Conservation (phyloP, 2,329 filamentous ascomycete species). For the Ophiostoma sp. region DNA sequence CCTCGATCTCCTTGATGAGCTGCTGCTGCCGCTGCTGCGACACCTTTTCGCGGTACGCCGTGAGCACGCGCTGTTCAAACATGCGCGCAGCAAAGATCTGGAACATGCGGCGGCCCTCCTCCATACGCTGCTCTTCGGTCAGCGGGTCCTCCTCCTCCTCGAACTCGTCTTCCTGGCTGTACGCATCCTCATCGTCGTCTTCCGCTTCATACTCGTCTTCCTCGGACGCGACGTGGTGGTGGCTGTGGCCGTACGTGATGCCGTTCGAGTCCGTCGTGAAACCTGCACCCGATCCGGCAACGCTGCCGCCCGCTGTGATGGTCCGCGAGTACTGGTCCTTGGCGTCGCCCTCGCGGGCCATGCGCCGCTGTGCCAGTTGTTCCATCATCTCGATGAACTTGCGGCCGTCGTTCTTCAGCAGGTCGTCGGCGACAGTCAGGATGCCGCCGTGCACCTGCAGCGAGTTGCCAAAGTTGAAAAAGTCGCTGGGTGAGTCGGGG, state of each 20-base stretch:
- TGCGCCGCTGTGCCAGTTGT: conserved; percentile 90
- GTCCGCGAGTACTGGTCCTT: conserved; percentile 56
- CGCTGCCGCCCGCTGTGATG: neutral
- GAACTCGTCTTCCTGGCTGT: conserved; percentile 60
- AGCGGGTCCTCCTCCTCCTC: conserved; percentile 92
- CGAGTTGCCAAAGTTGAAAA: conserved; percentile 96
- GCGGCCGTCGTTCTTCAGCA: conserved; percentile 97
- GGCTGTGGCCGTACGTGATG: conserved; percentile 58
- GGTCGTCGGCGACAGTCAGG: conserved; percentile 94
- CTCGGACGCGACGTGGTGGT: conserved; percentile 57
- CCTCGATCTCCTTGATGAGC: conserved; percentile 83
- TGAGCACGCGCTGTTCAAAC: conserved; percentile 96
- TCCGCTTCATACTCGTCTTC: conserved; percentile 44
- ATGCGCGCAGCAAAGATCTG: conserved; percentile 98
- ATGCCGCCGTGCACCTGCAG: conserved; percentile 96
- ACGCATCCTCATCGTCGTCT: conserved; percentile 54
- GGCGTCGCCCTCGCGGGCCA: conserved; percentile 93
- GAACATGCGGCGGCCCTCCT: conserved; percentile 97
- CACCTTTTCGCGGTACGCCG: conserved; percentile 96
- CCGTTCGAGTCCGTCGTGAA: conserved; percentile 13
- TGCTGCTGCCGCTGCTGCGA: conserved; percentile 86
- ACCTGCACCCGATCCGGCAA: neutral
- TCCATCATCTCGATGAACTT: conserved; percentile 99
- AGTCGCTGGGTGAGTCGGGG: conserved; percentile 68
- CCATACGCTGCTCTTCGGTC: conserved; percentile 98